phyloP scores from a whole-genome alignment of 2,329 filamentous ascomycete species.

The Didymella segeticola region DNA sequence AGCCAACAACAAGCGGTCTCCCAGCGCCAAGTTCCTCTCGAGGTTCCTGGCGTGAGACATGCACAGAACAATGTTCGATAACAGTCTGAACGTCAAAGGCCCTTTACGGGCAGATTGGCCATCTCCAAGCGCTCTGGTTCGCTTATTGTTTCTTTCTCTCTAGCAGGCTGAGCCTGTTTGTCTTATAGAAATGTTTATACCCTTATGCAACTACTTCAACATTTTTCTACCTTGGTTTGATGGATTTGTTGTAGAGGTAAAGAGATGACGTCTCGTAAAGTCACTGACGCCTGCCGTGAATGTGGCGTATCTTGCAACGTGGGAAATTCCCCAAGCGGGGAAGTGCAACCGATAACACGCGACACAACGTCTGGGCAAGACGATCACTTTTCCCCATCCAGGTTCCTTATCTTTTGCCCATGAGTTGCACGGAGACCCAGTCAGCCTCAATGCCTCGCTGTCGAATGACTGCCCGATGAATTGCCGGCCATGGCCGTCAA shows the following conservation, averaged over 20 bases:
- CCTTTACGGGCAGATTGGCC: neutral
- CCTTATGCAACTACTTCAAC: neutral
- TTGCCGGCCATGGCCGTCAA: slow-evolving; percentile 5
- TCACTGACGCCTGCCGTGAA: too few species aligned
- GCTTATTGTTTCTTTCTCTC: slow-evolving; percentile 7
- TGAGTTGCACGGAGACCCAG: neutral
- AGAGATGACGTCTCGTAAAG: too few species aligned
- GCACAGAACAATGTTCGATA: neutral
- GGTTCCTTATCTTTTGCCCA: slow-evolving; percentile 11
- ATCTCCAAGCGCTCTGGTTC: slow-evolving; percentile 7
- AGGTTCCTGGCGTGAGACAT: slow-evolving; percentile 4
- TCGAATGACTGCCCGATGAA: neutral
- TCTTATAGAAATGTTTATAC: slow-evolving; percentile 13
- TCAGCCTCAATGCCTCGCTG: neutral
- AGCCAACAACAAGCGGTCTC: slow-evolving; percentile 13
- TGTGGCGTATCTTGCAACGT: neutral
- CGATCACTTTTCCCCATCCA: neutral
- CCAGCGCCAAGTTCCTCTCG: slow-evolving; percentile 4
- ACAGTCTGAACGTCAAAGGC: neutral
- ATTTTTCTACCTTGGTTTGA: neutral
- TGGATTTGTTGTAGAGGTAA: too few species aligned
- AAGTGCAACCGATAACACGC: slow-evolving; percentile 8
- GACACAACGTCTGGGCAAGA: neutral
- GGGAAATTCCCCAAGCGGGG: slow-evolving; percentile 15
- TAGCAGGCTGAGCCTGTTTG: slow-evolving; percentile 1